Conservation (phyloP, 225 moss, liverwort and hornwort species). For the Neckera pumila region DNA sequence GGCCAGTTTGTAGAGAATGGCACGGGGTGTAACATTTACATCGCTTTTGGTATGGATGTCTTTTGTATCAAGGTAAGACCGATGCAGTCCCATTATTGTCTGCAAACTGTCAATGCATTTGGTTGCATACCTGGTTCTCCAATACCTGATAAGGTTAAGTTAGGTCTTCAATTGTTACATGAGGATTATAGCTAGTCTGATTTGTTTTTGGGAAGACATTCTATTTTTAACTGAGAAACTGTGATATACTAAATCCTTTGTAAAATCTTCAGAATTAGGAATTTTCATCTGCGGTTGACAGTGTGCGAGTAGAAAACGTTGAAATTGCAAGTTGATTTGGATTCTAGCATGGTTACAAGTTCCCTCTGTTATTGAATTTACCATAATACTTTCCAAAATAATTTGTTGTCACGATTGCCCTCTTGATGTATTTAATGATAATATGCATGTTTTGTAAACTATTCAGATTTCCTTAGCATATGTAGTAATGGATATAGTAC, state of each 20-base stretch:
- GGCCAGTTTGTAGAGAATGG: slow-evolving; percentile 58
- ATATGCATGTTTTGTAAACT: too few relatives aligned
- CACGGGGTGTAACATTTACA: slow-evolving; percentile 39
- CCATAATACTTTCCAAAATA: too few relatives aligned
- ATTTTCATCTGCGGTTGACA: not conserved
- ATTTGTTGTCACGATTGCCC: not conserved
- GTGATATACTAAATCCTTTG: not conserved
- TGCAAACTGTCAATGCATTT: not conserved
- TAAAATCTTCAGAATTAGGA: not conserved
- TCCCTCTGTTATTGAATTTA: not conserved
- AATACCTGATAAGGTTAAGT: not conserved
- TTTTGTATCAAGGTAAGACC: slow-evolving; percentile 52
- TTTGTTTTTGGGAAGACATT: not conserved
- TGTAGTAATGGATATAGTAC: not conserved
- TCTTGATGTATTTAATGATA: not conserved
- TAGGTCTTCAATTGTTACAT: not conserved
- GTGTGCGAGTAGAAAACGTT: too few relatives aligned
- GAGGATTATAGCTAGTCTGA: not conserved
- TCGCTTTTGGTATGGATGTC: slow-evolving; percentile 63
- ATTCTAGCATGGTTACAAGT: not conserved
- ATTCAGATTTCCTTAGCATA: not conserved
- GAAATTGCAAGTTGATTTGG: not conserved
- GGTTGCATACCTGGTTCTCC: not conserved
- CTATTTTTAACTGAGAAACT: not conserved
- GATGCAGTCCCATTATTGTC: not conserved